Evolutionary conservation across 768 basidiomycete species (phyloP), one percentile per base, ranked within the genome.

Genomic region (Gloeostereum incarnatum): DNA sequence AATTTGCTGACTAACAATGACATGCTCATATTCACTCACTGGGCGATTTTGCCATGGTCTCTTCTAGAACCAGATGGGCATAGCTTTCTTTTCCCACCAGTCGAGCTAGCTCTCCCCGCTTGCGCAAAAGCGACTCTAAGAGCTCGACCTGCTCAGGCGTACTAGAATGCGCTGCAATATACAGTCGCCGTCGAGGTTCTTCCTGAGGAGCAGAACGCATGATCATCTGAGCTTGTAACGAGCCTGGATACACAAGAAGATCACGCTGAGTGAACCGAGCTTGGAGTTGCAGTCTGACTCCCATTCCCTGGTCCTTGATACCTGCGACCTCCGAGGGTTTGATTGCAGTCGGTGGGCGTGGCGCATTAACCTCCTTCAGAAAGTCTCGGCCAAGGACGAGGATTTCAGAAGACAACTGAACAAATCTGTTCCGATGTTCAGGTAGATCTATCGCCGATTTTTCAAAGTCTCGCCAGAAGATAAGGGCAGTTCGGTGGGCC

Each of bases 41-140:
- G 37, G 94, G 93, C 22, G 78, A 84, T 58, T 86, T 90, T 1
- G 93, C 94, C 96, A 99, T 99, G 63, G 96, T 99, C 59, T 97
- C 93, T 21, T 74, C 74, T 14, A 98, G 67, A 0, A 80, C 75
- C 73, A 96, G 85, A 43, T 88, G 78, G 0, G 81, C 91, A 63
- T 77, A 98, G 47, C 84, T 94, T 26, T 79, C 68, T 49, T 78
- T 76, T 7, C 94, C 94, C 25, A 96, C 81, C 11, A 98, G 62
- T 16, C 65, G 72, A 2, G 96, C 91, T 5, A 97, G 66, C 49
- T 92, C 76, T 4, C 80, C 88, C 20, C 96, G 74, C 31, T 79
- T 78, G 23, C 68, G 65, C 21, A 99, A 62, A 35, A 99, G 63
- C 8, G 59, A 59, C 44, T 98, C 94, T 32, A 99, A 58, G 4